Evolutionary conservation across 192 early-diverging fungal species (phyloP).

Genomic region (Coemansia sp.): DNA sequence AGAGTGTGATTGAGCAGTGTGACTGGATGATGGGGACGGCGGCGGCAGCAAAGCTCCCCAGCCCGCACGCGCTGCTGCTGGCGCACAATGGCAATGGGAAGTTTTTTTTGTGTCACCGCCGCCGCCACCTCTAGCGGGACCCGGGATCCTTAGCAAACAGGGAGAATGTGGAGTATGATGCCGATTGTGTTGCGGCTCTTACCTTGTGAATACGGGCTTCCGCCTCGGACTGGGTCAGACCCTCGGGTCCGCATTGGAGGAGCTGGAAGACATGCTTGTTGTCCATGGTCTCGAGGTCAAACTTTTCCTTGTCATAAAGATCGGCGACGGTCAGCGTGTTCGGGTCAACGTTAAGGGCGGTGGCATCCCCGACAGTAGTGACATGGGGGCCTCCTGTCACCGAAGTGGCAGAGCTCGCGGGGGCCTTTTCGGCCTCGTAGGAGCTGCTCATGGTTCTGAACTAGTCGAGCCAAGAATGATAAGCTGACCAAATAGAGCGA

Average conservation of each 20-base stretch:
- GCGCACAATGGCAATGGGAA: no score
- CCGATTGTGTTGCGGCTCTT: no score
- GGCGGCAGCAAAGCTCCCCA: no score
- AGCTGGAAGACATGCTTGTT: conserved; percentile 66
- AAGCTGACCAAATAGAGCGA: neutral
- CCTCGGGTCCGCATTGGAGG: conserved; percentile 60
- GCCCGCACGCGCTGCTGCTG: no score
- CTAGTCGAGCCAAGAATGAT: neutral
- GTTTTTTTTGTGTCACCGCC: conserved; percentile 5
- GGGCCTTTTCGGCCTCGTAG: conserved; percentile 34
- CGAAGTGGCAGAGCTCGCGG: conserved; percentile 13
- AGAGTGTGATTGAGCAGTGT: no score
- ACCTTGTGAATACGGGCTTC: conserved; percentile 57
- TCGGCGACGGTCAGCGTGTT: conserved; percentile 64
- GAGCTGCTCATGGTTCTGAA: conserved; percentile 19
- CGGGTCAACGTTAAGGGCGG: conserved; percentile 55
- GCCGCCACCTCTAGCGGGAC: neutral
- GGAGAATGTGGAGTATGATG: no score
- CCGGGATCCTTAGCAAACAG: neutral
- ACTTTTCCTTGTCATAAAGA: conserved; percentile 79
- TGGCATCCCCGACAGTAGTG: conserved; percentile 25
- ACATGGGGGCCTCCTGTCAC: conserved; percentile 1
- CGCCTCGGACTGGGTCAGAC: conserved; percentile 62
- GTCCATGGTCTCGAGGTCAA: conserved; percentile 74
- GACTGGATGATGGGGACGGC: no score